Percentiles rank a stretch among this genome's conserved stretches.
Conservation (phyloP, 1,139 yeast species). For the Saccharomyces hybrid region DNA sequence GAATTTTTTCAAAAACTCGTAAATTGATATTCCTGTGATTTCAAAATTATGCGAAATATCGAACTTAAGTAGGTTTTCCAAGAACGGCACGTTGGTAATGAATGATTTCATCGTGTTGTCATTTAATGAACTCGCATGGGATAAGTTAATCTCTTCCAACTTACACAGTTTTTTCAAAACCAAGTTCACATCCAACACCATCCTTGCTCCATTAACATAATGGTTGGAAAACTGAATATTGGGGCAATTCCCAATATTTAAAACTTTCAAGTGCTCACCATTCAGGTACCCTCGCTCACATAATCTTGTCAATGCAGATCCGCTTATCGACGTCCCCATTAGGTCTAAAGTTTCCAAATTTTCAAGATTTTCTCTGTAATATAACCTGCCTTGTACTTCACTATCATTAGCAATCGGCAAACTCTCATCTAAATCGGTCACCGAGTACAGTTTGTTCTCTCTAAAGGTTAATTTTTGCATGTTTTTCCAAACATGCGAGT, state of each 20-base stretch:
- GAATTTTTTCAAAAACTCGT: constrained; percentile 21
- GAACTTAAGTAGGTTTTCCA: constrained; percentile 16
- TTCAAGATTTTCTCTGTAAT: constrained; percentile 15
- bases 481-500: constrained; percentile 12
- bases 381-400: constrained; percentile 5
- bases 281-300: constrained; percentile 9
- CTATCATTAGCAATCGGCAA: background rate
- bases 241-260: constrained; percentile 29
- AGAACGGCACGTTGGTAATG: constrained; percentile 9
- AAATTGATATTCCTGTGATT: constrained; percentile 28
- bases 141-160: constrained; percentile 22
- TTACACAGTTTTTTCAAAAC: constrained; percentile 13
- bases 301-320: constrained; percentile 17
- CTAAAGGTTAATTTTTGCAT: constrained; percentile 25
- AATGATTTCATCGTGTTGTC: constrained; percentile 17
- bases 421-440: constrained; percentile 11
- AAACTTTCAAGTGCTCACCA: constrained; percentile 8
- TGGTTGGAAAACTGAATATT: constrained; percentile 16
- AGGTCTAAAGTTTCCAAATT: constrained; percentile 20
- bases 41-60: constrained; percentile 28
- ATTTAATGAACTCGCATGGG: constrained; percentile 22
- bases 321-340: constrained; percentile 29
- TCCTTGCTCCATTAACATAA: constrained; percentile 7
- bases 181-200: constrained; percentile 9
- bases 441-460: constrained; percentile 16